These are phyloP conservation scores for Taphrina communis DNA, from an alignment of 1,139 yeast species.

Conservation along the genomic window DNA sequence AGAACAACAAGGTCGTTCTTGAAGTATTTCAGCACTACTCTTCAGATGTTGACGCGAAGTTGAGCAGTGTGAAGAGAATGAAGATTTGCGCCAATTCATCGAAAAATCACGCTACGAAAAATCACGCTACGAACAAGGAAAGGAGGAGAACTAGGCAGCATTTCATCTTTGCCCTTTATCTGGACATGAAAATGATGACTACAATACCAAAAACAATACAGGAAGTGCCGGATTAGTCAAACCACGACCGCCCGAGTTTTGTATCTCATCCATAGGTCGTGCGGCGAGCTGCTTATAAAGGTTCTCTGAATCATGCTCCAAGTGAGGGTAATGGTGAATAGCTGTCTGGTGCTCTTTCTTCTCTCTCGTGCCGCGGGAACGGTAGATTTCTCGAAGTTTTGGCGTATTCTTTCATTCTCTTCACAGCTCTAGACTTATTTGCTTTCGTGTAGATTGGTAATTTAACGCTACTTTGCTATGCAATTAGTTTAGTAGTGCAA, in stretches of 20 bases:
- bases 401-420: conserved; percentile 14
- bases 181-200: conserved; percentile 15
- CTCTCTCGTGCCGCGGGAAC: background rate
- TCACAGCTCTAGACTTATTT: background rate
- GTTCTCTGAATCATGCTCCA: conserved; percentile 24
- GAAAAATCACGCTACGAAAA: background rate
- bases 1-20: no score
- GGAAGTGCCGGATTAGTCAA: conserved; percentile 38
- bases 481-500: no score
- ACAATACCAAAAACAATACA: conserved; percentile 16
- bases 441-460: no score
- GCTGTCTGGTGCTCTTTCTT: no score
- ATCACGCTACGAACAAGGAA: background rate
- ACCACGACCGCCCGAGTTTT: conserved; percentile 31
- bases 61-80: background rate
- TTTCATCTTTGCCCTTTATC: background rate
- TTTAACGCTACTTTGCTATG: no score
- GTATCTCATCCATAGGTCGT: conserved; percentile 30
- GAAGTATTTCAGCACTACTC: no score
- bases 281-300: conserved; percentile 31
- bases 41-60: no score
- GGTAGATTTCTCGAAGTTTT: background rate
- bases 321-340: background rate
- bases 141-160: background rate
- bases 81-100: background rate